phyloP scores from a whole-genome alignment of 352 stramenopile species.

The Chrysophaeum taylorii region DNA sequence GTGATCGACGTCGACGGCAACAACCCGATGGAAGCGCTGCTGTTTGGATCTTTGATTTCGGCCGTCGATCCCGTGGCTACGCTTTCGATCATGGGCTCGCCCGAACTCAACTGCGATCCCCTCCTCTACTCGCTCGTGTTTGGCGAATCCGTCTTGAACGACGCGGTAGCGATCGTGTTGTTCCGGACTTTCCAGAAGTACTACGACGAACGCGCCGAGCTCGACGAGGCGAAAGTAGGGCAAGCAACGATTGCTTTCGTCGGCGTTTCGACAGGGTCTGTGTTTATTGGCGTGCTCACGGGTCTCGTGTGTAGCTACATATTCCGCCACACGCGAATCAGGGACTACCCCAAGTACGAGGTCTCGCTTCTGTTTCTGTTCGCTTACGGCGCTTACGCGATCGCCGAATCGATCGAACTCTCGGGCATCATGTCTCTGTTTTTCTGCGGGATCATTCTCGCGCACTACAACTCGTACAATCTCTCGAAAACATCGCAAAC shows the following conservation, averaged over 20 bases:
- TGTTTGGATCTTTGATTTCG: conserved; percentile 88
- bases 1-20: conserved; percentile 72
- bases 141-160: conserved; percentile 91
- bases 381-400: conserved; percentile 67
- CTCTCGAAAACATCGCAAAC: conserved; percentile 54
- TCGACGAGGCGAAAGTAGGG: conserved; percentile 49
- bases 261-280: conserved; percentile 59
- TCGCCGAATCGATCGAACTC: conserved; percentile 59
- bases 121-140: conserved; percentile 80
- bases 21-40: conserved; percentile 79
- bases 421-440: conserved; percentile 75
- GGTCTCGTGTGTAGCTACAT: conserved; percentile 60
- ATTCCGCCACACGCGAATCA: conserved; percentile 63
- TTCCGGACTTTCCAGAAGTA: conserved; percentile 90
- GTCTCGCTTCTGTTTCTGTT: conserved; percentile 71
- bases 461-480: conserved; percentile 78
- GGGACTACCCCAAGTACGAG: conserved; percentile 68
- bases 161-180: conserved; percentile 90
- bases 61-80: conserved; percentile 90
- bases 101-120: conserved; percentile 70
- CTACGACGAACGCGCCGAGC: conserved; percentile 62
- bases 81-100: conserved; percentile 80
- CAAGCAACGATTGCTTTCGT: conserved; percentile 59
- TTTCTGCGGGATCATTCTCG: conserved; percentile 66
- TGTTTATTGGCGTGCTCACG: conserved; percentile 55